Evolutionary conservation across 2,329 filamentous ascomycete genomes (phyloP).

Genomic region (Sclerotinia trifoliorum): DNA sequence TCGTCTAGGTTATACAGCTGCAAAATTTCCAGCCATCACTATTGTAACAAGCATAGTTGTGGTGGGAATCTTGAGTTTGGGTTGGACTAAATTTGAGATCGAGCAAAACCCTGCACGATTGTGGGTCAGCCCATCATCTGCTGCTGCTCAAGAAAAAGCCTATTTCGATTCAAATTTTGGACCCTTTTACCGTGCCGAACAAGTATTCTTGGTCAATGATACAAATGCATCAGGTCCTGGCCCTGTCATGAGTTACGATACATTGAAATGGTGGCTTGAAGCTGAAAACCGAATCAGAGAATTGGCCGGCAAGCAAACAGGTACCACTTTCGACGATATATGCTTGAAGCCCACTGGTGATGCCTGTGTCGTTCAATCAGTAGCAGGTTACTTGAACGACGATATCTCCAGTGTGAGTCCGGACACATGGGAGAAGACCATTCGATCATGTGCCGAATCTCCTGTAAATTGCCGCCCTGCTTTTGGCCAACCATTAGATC

Average conservation of each 20-base stretch:
- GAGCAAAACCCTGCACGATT: conserved; percentile 87
- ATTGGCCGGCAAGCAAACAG: conserved; percentile 67
- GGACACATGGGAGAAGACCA: conserved; percentile 67
- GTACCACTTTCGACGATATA: conserved; percentile 73
- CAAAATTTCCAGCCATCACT: conserved; percentile 80
- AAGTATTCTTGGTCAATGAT: conserved; percentile 92
- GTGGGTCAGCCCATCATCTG: conserved; percentile 94
- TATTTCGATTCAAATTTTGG: conserved; percentile 95
- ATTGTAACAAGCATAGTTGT: conserved; percentile 73
- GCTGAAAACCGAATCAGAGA: conserved; percentile 75
- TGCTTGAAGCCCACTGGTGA: conserved; percentile 92
- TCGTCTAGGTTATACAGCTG: conserved; percentile 74
- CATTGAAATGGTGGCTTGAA: conserved; percentile 88
- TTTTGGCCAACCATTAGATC: conserved; percentile 85
- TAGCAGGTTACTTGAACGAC: conserved; percentile 84
- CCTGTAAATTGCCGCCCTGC: conserved; percentile 84
- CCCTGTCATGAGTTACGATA: conserved; percentile 85
- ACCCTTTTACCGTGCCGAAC: conserved; percentile 91
- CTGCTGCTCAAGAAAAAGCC: conserved; percentile 85
- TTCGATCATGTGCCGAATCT: conserved; percentile 72
- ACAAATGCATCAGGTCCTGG: conserved; percentile 61
- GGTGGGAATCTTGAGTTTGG: conserved; percentile 76
- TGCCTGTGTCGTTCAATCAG: conserved; percentile 87
- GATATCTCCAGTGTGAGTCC: conserved; percentile 61
- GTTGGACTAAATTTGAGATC: conserved; percentile 85